Evolutionary conservation across 139 green algal species (phyloP).

Genomic region (Chlorella sp.): DNA sequence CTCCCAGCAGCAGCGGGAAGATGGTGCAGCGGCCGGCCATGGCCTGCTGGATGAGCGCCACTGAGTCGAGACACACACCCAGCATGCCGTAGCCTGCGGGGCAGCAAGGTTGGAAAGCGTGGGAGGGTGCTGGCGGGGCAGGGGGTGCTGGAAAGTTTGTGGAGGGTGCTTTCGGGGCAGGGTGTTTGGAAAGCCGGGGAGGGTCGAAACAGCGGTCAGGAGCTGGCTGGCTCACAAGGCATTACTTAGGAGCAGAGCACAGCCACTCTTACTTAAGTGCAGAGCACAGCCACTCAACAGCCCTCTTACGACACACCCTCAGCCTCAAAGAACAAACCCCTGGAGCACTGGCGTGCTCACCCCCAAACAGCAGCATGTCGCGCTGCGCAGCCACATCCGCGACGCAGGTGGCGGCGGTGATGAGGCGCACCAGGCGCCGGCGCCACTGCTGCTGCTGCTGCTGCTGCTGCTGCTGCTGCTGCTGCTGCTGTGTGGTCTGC

Average conservation of each 20-base stretch:
- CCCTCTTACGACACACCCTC: too few species aligned
- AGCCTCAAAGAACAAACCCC: too few species aligned
- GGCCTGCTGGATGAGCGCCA: slow-evolving; percentile 26
- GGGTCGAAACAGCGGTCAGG: too few species aligned
- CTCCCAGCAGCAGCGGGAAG: slow-evolving; percentile 35
- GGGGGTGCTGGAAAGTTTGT: too few species aligned
- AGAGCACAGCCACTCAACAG: too few species aligned
- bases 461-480: not conserved
- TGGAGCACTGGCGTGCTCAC: not conserved
- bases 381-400: not conserved
- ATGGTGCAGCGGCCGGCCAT: slow-evolving; percentile 30
- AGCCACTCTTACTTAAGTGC: too few species aligned
- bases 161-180: too few species aligned
- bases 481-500: not conserved
- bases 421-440: not conserved
- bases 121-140: too few species aligned
- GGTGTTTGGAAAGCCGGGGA: too few species aligned
- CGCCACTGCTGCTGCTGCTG: not conserved
- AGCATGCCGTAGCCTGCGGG: not conserved
- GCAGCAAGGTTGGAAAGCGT: too few species aligned
- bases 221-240: too few species aligned
- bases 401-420: slow-evolving; percentile 1
- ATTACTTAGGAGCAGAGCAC: too few species aligned
- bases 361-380: slow-evolving; percentile 30
- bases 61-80: slow-evolving; percentile 27